phyloP scores from a whole-genome alignment of 257 asterid genomes.

The Orobanche coerulescens region DNA sequence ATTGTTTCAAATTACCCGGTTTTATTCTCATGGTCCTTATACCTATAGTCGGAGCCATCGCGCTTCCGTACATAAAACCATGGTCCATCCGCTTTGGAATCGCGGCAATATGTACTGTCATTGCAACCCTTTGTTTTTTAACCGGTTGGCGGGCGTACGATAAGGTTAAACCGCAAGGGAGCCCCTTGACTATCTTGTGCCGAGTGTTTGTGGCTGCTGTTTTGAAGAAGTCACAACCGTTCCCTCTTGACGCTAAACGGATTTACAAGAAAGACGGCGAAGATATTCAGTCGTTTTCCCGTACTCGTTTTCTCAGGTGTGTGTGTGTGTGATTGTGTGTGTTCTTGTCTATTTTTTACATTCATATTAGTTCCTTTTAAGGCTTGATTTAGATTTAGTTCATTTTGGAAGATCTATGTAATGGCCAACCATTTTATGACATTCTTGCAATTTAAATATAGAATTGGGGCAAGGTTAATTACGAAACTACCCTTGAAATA shows the following conservation, averaged over 20 bases:
- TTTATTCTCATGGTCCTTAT: slow-evolving; percentile 10
- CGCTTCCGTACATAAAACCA: slow-evolving; percentile 51
- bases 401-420: neutral
- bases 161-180: slow-evolving; percentile 22
- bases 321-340: neutral
- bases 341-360: neutral
- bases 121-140: slow-evolving; percentile 32
- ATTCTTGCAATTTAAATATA: neutral
- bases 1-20: neutral
- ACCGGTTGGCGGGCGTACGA: slow-evolving; percentile 23
- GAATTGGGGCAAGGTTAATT: no score
- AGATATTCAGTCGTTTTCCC: neutral
- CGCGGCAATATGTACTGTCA: slow-evolving; percentile 39
- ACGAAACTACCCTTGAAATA: no score
- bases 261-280: slow-evolving; percentile 14
- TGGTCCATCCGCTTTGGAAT: slow-evolving; percentile 57
- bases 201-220: slow-evolving; percentile 41
- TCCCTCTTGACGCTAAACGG: slow-evolving; percentile 15
- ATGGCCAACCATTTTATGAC: neutral
- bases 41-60: slow-evolving; percentile 39
- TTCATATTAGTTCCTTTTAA: neutral
- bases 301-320: slow-evolving; percentile 35
- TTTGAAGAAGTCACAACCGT: slow-evolving; percentile 19
- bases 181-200: slow-evolving; percentile 32
- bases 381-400: neutral